Evolutionary conservation across 1,284 basidiomycete species (phyloP).

Genomic region (Ceratobasidium sp.): DNA sequence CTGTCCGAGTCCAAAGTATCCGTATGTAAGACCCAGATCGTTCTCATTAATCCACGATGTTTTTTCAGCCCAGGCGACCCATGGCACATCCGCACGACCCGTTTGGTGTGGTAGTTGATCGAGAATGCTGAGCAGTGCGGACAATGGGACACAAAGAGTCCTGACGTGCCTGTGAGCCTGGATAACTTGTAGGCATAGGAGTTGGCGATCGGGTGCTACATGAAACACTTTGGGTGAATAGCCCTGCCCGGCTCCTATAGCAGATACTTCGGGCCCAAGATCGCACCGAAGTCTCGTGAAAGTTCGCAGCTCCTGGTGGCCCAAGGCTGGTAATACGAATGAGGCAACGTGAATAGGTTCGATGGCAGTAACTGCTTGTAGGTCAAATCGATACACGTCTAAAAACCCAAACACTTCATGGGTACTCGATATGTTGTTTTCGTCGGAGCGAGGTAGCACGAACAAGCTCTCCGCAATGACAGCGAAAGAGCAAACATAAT

Average conservation of each 20-base stretch:
- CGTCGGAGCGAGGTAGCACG: too few relatives aligned
- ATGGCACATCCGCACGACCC: neutral
- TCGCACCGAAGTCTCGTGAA: too few relatives aligned
- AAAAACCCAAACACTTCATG: neutral
- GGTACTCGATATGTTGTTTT: too few relatives aligned
- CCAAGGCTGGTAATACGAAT: slow-evolving; percentile 2
- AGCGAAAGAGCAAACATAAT: too few relatives aligned
- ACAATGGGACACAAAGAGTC: neutral
- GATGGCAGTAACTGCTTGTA: neutral
- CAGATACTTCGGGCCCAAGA: neutral
- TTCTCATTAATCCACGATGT: neutral
- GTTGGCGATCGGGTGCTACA: neutral
- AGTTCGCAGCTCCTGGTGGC: neutral
- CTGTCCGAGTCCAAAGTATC: neutral
- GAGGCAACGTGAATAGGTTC: neutral
- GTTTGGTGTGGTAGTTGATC: too few relatives aligned
- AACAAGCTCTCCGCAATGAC: too few relatives aligned
- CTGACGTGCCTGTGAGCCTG: neutral
- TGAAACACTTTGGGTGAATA: slow-evolving; percentile 3
- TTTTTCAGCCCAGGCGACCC: slow-evolving; percentile 3
- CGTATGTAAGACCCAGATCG: neutral
- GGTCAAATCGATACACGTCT: slow-evolving; percentile 14
- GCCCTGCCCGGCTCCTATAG: too few relatives aligned
- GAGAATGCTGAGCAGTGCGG: neutral
- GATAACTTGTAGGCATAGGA: neutral